These are phyloP conservation scores for Pestalotiopsis sp. DNA, from an alignment of 2,329 filamentous ascomycete species.

Conservation along the genomic window DNA sequence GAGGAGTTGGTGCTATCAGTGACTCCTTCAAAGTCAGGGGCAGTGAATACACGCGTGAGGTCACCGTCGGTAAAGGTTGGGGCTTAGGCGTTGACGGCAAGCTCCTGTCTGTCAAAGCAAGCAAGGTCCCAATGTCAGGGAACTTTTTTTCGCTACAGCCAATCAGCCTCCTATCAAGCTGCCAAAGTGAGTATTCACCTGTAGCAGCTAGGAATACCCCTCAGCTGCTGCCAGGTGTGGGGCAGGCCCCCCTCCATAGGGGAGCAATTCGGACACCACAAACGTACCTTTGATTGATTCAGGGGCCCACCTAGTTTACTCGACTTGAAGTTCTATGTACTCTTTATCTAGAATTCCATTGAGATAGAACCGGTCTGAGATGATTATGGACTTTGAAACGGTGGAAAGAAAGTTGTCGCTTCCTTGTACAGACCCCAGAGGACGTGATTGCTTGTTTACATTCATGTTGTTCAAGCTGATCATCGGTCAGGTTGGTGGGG, in stretches of 20 bases:
- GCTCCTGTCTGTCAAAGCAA: neutral
- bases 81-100: conserved; percentile 1
- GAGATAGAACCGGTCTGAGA: too few relatives aligned
- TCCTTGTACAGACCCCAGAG: too few relatives aligned
- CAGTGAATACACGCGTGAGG: neutral
- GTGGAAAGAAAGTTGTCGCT: too few relatives aligned
- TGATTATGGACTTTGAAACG: too few relatives aligned
- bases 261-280: neutral
- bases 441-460: too few relatives aligned
- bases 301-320: neutral
- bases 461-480: too few relatives aligned
- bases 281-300: neutral
- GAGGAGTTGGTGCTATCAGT: neutral
- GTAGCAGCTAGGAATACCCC: neutral
- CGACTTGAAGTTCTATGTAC: neutral
- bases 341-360: neutral
- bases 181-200: neutral
- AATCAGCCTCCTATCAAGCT: conserved; percentile 1
- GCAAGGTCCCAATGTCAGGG: conserved; percentile 2
- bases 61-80: neutral
- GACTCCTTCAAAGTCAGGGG: neutral
- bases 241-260: neutral
- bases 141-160: conserved; percentile 14
- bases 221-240: conserved; percentile 5
- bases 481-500: too few relatives aligned